Evolutionary conservation across 2,329 filamentous ascomycete genomes (phyloP).

Genomic region (Fusarium citri): DNA sequence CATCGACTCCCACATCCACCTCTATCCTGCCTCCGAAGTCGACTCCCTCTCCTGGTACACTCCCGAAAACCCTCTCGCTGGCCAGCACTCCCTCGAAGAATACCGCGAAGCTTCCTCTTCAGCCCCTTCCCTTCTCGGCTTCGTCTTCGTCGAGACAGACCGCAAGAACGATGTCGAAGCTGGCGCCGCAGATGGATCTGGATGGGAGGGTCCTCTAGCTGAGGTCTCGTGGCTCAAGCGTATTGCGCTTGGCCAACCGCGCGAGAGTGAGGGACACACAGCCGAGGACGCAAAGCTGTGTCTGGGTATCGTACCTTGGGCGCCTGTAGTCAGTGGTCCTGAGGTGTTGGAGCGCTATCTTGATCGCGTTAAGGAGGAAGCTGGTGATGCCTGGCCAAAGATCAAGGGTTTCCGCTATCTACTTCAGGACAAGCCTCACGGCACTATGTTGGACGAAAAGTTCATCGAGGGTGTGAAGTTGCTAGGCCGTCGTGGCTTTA

Average conservation of each 20-base stretch:
- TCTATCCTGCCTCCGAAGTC: slow-evolving; percentile 78
- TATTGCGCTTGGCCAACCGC: slow-evolving; percentile 70
- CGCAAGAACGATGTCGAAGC: slow-evolving; percentile 70
- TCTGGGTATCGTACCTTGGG: slow-evolving; percentile 83
- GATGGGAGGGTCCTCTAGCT: slow-evolving; percentile 75
- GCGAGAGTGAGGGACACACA: slow-evolving; percentile 68
- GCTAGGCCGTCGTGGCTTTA: slow-evolving; percentile 71
- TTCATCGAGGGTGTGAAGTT: slow-evolving; percentile 76
- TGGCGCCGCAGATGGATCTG: slow-evolving; percentile 59
- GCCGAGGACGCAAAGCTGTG: slow-evolving; percentile 62
- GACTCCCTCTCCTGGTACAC: slow-evolving; percentile 76
- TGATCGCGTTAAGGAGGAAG: slow-evolving; percentile 66
- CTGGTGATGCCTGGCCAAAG: slow-evolving; percentile 73
- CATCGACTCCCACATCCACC: slow-evolving; percentile 92
- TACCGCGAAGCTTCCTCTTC: slow-evolving; percentile 64
- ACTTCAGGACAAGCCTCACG: slow-evolving; percentile 78
- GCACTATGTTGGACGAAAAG: slow-evolving; percentile 70
- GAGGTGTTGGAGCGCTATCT: slow-evolving; percentile 74
- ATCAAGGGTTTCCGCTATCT: slow-evolving; percentile 86
- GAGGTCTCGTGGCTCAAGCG: slow-evolving; percentile 78
- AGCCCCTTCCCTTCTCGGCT: slow-evolving; percentile 68
- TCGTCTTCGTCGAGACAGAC: slow-evolving; percentile 87
- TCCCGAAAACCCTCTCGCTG: slow-evolving; percentile 67
- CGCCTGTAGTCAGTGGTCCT: slow-evolving; percentile 77
- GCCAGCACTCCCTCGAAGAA: slow-evolving; percentile 72